These are phyloP conservation scores for Cryphonectria parasitica DNA, from an alignment of 2,329 filamentous ascomycete species.

Conservation along the genomic window DNA sequence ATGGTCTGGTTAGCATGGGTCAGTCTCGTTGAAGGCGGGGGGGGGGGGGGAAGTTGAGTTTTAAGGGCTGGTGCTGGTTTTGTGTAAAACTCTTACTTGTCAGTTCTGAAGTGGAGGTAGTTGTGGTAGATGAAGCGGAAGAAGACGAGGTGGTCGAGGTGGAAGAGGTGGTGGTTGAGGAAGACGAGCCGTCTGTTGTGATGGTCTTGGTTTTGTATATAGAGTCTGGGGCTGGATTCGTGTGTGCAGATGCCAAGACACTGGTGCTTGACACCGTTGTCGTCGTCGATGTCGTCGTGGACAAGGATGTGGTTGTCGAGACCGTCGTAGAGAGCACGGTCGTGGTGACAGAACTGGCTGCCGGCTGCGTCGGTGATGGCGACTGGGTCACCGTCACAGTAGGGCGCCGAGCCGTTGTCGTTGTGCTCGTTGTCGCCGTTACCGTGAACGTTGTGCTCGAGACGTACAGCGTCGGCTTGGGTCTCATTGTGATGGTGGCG, in stretches of 20 bases:
- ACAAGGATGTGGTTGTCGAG: not conserved
- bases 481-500: not conserved
- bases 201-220: not conserved
- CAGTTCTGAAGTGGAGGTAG: not conserved
- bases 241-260: not conserved
- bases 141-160: not conserved
- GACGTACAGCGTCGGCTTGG: not conserved
- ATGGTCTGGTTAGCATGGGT: not conserved
- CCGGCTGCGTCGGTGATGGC: not conserved
- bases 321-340: not conserved
- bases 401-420: not conserved
- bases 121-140: not conserved
- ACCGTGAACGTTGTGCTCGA: not conserved
- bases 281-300: not conserved
- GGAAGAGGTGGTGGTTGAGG: not conserved
- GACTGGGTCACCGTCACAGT: conserved; percentile 3
- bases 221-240: not conserved
- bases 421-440: not conserved
- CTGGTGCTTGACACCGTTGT: not conserved
- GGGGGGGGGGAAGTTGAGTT: not conserved
- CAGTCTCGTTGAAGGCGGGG: not conserved
- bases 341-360: not conserved
- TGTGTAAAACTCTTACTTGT: not conserved
- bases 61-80: no score
- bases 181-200: not conserved